Conservation (phyloP, 2,329 filamentous ascomycete species). For the Parastagonospora avenae region DNA sequence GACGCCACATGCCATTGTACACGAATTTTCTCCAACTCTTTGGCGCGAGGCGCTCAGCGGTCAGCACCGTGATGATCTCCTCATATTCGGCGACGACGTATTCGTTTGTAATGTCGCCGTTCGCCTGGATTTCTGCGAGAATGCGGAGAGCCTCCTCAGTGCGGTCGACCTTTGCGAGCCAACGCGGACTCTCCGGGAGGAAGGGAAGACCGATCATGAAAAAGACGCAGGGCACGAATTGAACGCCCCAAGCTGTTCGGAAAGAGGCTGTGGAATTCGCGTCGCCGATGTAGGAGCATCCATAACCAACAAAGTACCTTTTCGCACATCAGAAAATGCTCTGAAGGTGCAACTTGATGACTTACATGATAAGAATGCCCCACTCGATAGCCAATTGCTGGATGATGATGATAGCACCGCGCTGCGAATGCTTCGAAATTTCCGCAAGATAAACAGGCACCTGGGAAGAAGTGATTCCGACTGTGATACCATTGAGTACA, state of each 20-base stretch:
- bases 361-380: constrained; percentile 45
- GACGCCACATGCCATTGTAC: constrained; percentile 64
- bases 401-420: constrained; percentile 52
- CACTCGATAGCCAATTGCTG: constrained; percentile 52
- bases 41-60: constrained; percentile 47
- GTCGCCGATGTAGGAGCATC: constrained; percentile 50
- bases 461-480: constrained; percentile 53
- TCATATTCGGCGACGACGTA: constrained; percentile 56
- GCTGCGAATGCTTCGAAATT: constrained; percentile 50
- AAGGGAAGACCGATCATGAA: constrained; percentile 54
- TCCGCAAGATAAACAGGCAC: constrained; percentile 54
- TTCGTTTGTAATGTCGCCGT: constrained; percentile 52
- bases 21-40: constrained; percentile 53
- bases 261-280: constrained; percentile 45
- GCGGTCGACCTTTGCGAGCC: constrained; percentile 56
- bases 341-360: background rate
- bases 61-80: constrained; percentile 52
- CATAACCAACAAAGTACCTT: constrained; percentile 55
- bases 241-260: constrained; percentile 54
- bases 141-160: constrained; percentile 52
- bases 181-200: constrained; percentile 54
- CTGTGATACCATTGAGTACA: constrained; percentile 52
- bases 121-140: constrained; percentile 53
- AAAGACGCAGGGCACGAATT: constrained; percentile 52
- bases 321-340: background rate